A percentile compares a stretch with the other conserved stretches of the same genome.
phyloP scores from a whole-genome alignment of 2,329 filamentous ascomycete species.

The Exserohilum turcica region DNA sequence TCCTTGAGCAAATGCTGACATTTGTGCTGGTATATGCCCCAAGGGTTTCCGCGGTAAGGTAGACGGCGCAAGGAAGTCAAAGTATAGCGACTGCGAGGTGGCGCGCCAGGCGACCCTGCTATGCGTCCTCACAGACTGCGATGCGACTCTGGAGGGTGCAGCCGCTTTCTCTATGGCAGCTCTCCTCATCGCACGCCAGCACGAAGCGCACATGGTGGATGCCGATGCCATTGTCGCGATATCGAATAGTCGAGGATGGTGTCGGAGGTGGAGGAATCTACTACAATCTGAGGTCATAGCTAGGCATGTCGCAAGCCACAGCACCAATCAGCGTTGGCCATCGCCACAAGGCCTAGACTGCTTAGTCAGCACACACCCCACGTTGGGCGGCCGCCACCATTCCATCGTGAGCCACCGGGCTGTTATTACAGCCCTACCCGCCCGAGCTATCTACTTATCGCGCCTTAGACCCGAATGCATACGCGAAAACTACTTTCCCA shows the following conservation, averaged over 20 bases:
- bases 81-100: conserved; percentile 31
- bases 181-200: conserved; percentile 32
- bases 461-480: conserved; percentile 5
- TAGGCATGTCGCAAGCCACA: conserved; percentile 6
- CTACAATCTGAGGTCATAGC: conserved; percentile 23
- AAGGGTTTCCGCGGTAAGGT: background rate
- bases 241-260: background rate
- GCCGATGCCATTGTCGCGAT: conserved; percentile 32
- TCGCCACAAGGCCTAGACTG: conserved; percentile 17
- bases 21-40: background rate
- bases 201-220: conserved; percentile 38
- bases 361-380: conserved; percentile 21
- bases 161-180: background rate
- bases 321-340: conserved; percentile 18
- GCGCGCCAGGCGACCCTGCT: conserved; percentile 25
- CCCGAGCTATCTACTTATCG: conserved; percentile 12
- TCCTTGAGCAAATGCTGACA: conserved; percentile 28
- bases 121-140: conserved; percentile 23
- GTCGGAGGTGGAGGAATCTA: conserved; percentile 4
- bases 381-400: conserved; percentile 16
- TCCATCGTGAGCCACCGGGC: conserved; percentile 17
- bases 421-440: conserved; percentile 13
- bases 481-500: background rate
- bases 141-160: conserved; percentile 8
- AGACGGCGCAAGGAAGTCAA: conserved; percentile 42